These are phyloP conservation scores for Penicillium daleae DNA, from an alignment of 495 filamentous ascomycete genomes.

Conservation along the genomic window DNA sequence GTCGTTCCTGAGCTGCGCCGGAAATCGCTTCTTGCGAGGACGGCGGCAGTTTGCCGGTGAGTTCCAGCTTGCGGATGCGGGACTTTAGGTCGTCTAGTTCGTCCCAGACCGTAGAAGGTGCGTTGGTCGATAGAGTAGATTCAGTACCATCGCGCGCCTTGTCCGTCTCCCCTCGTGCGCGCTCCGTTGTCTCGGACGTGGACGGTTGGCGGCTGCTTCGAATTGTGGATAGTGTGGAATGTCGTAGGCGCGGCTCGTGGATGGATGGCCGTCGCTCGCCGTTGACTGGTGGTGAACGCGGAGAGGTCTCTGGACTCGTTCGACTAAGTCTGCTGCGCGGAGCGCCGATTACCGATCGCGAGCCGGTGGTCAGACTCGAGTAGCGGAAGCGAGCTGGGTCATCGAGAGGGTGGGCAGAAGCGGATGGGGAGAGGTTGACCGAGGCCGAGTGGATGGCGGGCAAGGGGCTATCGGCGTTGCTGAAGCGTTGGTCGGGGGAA, in stretches of 20 bases:
- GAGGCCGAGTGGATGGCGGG: slow-evolving; percentile 44
- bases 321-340: slow-evolving; percentile 45
- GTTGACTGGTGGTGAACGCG: slow-evolving; percentile 45
- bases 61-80: slow-evolving; percentile 86
- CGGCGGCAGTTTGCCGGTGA: slow-evolving; percentile 83
- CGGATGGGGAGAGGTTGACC: slow-evolving; percentile 43
- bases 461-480: slow-evolving; percentile 50
- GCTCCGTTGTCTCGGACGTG: slow-evolving; percentile 51
- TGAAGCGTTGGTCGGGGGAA: slow-evolving; percentile 48
- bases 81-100: slow-evolving; percentile 96
- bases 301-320: slow-evolving; percentile 48
- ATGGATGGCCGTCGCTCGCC: slow-evolving; percentile 53
- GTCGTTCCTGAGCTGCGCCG: slow-evolving; percentile 74
- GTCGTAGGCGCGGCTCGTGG: slow-evolving; percentile 51
- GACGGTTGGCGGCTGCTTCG: slow-evolving; percentile 53
- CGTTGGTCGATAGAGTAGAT: slow-evolving; percentile 82
- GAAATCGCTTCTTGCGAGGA: slow-evolving; percentile 80
- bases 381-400: slow-evolving; percentile 48
- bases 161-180: slow-evolving; percentile 48
- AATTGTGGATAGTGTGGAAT: slow-evolving; percentile 57
- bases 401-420: slow-evolving; percentile 57
- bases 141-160: slow-evolving; percentile 68
- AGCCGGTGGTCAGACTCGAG: slow-evolving; percentile 40
- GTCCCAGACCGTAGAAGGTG: slow-evolving; percentile 95
- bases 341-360: slow-evolving; percentile 49